Base-by-base conservation (phyloP, 176 grass and related monocot genomes). In the Carex pumila region DNA sequence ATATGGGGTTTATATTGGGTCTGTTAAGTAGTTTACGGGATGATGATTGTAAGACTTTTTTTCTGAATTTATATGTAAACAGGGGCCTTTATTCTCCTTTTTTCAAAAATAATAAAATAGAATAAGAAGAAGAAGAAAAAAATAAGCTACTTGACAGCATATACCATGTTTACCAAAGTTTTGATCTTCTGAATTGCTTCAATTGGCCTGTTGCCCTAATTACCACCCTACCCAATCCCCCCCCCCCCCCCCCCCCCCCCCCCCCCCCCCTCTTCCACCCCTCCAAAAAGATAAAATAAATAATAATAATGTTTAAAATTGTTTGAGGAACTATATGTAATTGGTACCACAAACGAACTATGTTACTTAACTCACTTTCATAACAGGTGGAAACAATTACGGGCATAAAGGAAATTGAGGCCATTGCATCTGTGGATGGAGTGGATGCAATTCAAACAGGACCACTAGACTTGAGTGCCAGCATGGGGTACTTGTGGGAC, bases 401-500 rank as follows among this genome's bases (percentile, higher is more conserved):
- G 1, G 92, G 84, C 8, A 69, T 93, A 50, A 88, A 85, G 7
- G 87, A 94, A 81, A 65, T 98, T 39, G 95, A 98, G 10, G 86
- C 95, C 36, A 95, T 98, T 70, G 95, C 95, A 8, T 79, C 89
- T 39, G 76, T 98, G 0, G 95, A 98, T 10, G 95, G 95, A 25
- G 95, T 98, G 50, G 84, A 98, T 68, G 95, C 91, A 61, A 87
- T 98, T 71, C 92, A 98, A 43, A 98, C 87, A 84, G 95, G 95
- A 2, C 95, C 95, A 8, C 82, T 94, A 31, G 91, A 98, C 79
- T 88, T 98, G 74, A 94, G 92, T 21, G 95, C 92, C 12, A 94
- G 95, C 89, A 87, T 98, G 91, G 95, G 95, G 2, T 98, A 90
- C 81, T 75, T 98, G 64, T 98, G 95, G 92, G 95, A 93, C 68